Percentiles rank a stretch among this genome's conserved stretches.
Conservation (phyloP, 2,329 filamentous ascomycete genomes). For the Fusarium anthophilum region DNA sequence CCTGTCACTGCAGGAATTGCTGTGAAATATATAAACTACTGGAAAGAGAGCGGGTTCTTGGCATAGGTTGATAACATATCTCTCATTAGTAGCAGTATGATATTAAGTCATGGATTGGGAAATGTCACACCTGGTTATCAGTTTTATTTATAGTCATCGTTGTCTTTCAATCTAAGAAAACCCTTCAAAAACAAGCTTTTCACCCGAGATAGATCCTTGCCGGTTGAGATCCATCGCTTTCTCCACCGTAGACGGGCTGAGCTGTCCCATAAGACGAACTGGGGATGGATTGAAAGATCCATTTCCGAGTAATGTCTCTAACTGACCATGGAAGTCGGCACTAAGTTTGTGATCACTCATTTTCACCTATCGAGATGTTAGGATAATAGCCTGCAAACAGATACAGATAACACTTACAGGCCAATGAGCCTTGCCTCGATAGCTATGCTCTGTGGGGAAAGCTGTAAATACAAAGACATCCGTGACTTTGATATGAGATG, state of each 20-base stretch:
- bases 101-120: no score
- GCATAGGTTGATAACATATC: no score
- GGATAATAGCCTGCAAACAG: rapidly evolving
- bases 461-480: slow-evolving; percentile 56
- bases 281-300: neutral
- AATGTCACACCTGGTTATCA: no score
- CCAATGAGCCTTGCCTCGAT: slow-evolving; percentile 47
- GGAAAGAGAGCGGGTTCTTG: neutral
- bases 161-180: neutral
- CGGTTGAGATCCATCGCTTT: slow-evolving; percentile 27
- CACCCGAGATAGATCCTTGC: slow-evolving; percentile 9
- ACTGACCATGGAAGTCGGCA: neutral
- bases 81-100: no score
- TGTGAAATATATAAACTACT: neutral
- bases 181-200: slow-evolving; percentile 24
- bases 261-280: neutral
- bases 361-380: neutral
- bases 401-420: slow-evolving; percentile 44
- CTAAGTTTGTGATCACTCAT: slow-evolving; percentile 24
- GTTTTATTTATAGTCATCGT: no score
- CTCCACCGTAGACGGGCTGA: neutral
- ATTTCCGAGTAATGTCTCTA: neutral
- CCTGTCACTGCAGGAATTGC: neutral
- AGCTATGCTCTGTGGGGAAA: slow-evolving; percentile 53
- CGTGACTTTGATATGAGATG: slow-evolving; percentile 45